These are phyloP conservation scores for Colletotrichum nymphaeae DNA, from an alignment of 2,329 filamentous ascomycete genomes.

Conservation along the genomic window DNA sequence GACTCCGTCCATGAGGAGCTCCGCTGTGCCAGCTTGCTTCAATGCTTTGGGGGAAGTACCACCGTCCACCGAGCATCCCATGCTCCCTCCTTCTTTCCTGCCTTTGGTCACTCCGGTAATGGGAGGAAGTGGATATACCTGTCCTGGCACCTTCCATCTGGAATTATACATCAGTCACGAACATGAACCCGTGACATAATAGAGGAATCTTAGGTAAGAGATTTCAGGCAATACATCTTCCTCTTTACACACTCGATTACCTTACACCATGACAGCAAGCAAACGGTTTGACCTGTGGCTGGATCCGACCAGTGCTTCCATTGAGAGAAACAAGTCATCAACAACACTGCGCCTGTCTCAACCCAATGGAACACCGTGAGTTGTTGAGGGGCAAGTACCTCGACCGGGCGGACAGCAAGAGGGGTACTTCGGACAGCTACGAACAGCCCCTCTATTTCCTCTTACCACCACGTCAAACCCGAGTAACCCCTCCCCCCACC, in stretches of 20 bases:
- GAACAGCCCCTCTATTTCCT: conserved; percentile 14
- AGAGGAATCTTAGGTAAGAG: not conserved
- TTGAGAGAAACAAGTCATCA: not conserved
- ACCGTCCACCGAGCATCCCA: not conserved
- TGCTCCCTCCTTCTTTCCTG: not conserved
- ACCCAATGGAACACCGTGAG: not conserved
- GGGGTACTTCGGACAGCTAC: not conserved
- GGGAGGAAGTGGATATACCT: not conserved
- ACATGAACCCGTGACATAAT: not conserved
- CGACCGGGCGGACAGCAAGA: not conserved
- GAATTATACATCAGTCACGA: not conserved
- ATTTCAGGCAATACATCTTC: too few relatives aligned
- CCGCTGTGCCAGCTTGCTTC: conserved; percentile 17
- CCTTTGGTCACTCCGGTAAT: not conserved
- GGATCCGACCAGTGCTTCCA: not conserved
- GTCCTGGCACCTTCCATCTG: not conserved
- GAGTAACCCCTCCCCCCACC: conserved; percentile 33
- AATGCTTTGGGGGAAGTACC: not conserved
- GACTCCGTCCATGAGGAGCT: not conserved
- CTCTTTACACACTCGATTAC: not conserved
- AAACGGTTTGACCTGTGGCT: not conserved
- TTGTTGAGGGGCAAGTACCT: conserved; percentile 24
- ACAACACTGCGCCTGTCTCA: conserved; percentile 1
- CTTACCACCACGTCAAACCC: conserved; percentile 26
- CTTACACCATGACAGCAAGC: not conserved